Evolutionary conservation across 306 rosid species (phyloP).

Genomic region (Sphenostylis stenocarpa): DNA sequence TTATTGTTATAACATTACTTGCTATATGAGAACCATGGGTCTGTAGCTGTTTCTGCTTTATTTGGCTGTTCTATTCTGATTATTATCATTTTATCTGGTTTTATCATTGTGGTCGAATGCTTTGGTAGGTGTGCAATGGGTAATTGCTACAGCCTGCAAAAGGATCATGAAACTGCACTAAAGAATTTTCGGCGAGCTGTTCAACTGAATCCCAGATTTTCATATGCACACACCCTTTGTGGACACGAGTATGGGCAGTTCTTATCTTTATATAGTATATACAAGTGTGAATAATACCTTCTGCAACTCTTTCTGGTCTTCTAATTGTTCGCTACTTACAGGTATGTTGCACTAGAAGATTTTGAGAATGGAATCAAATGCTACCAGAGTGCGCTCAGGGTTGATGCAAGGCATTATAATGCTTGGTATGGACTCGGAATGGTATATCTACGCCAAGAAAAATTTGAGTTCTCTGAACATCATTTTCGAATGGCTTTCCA

Average conservation of each 20-base stretch:
- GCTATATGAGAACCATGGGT: not conserved
- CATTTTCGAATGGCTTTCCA: slow-evolving; percentile 86
- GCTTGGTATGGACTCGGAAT: slow-evolving; percentile 99
- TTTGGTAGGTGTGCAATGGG: slow-evolving; percentile 58
- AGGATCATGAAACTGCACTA: slow-evolving; percentile 55
- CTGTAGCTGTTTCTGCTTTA: slow-evolving; percentile 5
- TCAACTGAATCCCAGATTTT: slow-evolving; percentile 85
- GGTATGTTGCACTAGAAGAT: slow-evolving; percentile 94
- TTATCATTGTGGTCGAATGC: slow-evolving; percentile 25
- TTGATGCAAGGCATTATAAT: slow-evolving; percentile 90
- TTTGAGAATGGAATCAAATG: slow-evolving; percentile 91
- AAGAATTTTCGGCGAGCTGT: slow-evolving; percentile 97
- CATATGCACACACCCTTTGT: slow-evolving; percentile 98
- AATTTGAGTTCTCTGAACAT: slow-evolving; percentile 89
- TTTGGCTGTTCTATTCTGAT: slow-evolving; percentile 1
- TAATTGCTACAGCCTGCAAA: slow-evolving; percentile 62
- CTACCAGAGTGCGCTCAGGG: slow-evolving; percentile 89
- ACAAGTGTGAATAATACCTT: not conserved
- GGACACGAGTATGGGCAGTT: slow-evolving; percentile 85
- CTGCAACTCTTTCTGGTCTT: slow-evolving; percentile 25
- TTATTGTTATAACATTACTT: not conserved
- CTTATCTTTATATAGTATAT: not conserved
- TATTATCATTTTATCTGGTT: slow-evolving; percentile 10
- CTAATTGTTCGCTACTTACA: slow-evolving; percentile 39
- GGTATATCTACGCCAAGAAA: slow-evolving; percentile 94